Base-by-base conservation (phyloP, 192 early-diverging fungal species). In the Dissophora ornata region DNA sequence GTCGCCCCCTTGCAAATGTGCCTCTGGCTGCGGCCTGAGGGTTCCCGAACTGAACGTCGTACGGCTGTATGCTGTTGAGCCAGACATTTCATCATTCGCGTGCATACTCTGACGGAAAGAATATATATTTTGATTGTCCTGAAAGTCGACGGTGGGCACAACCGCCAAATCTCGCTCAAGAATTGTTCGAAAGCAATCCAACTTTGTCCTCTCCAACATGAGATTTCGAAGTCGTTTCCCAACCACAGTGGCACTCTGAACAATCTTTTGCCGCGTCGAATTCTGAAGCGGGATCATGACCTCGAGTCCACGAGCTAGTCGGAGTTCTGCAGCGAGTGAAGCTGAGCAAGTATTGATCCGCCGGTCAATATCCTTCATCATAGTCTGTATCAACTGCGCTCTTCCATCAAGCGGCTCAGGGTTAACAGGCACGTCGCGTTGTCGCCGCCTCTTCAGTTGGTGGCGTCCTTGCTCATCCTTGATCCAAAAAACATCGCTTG, bases 161-260 rank as follows among this genome's bases (percentile, higher is more conserved):
- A 77, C 50, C 2, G 73, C 64, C 36, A 77, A 33, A 33, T 77
- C 73, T n/a, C 73, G 73, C 62, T 92, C 88, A 24, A 94, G 44
- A 50, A 91, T 86, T 32, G 90, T 89, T 12, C 88, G 84, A 80
- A 91, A 94, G 57, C 92, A 94, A 18, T 87, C 85, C 21, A 92
- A 65, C 29, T 88, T 80, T 45, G 85, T 88, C 40, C 90, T 70
- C n/a, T 80, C 64, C 36, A 94, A 55, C 36, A 88, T 87, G 18
- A 87, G 80, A 21, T 83, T 80, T 56, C 81, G 81, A 24, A 94
- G 68, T 25, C 82, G 74, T 55, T 77, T 80, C 1, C 87, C 86
- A 1, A 90, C 83, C 18, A 78, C 52, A 21, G 87, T 81, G 7
- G 90, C 86, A 36, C 87, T 85, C 46, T 79, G 71, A 0, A 87